Conservation (phyloP, 768 basidiomycete species). For the Lactifluus piperatus region DNA sequence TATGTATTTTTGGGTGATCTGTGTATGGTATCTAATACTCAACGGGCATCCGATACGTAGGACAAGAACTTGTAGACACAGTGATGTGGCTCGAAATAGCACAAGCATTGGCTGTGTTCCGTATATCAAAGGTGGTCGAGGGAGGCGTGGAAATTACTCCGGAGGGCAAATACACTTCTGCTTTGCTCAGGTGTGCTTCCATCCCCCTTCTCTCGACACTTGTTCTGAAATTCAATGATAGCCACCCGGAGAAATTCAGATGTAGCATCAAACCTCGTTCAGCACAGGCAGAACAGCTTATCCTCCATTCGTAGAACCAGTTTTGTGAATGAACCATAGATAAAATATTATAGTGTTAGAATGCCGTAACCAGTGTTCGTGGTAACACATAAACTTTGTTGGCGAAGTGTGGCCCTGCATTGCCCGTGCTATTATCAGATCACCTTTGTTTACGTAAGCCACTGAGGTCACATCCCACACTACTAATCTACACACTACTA, state of each 20-base stretch:
- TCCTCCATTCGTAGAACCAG: too few relatives aligned
- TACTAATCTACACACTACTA: too few relatives aligned
- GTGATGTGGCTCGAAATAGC: constrained; percentile 9
- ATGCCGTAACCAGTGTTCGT: too few relatives aligned
- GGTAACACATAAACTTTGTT: too few relatives aligned
- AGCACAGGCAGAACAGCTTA: too few relatives aligned
- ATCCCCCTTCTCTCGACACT: neutral
- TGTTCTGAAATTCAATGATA: neutral
- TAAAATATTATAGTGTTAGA: too few relatives aligned
- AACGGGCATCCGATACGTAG: neutral
- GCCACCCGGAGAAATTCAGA: constrained; percentile 6
- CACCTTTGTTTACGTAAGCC: too few relatives aligned
- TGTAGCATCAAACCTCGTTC: neutral
- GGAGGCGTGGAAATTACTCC: constrained; percentile 1
- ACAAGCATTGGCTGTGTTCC: constrained; percentile 8
- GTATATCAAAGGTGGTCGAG: constrained; percentile 7
- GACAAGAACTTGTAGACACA: constrained; percentile 8
- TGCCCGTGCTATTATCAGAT: too few relatives aligned
- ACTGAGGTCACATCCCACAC: too few relatives aligned
- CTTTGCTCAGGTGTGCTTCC: neutral
- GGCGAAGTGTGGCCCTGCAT: too few relatives aligned
- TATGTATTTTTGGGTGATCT: too few relatives aligned
- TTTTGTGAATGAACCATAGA: too few relatives aligned
- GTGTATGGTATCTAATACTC: neutral
- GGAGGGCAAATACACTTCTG: neutral